Base-by-base conservation (phyloP, 164 flowering plant genomes). In the Vitis rotundifolia region DNA sequence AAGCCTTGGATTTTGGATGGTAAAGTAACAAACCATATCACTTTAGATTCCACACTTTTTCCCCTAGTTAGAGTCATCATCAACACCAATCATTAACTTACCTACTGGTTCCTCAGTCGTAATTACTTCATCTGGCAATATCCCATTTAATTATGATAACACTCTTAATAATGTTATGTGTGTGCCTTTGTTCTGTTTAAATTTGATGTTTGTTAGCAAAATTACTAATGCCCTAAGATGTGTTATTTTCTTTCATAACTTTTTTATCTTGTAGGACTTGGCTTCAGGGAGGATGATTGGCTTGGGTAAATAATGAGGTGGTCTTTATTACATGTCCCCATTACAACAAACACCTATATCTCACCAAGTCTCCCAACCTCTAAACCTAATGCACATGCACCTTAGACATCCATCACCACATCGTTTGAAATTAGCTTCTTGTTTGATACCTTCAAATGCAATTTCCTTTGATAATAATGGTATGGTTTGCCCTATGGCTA, bases 281-380 rank as follows among this genome's bases (percentile, higher is more conserved):
- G 48, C 26, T 5, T 31, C 50, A 48, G n/a, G n/a, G n/a, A n/a
- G n/a, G 69, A 49, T 49, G 66, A 64, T 69, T 69, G 70, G 64
- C 12, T 50, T n/a, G 69, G 55, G 69, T 69, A 69, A 64, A 68
- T 44, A 58, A 28, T 48, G 29, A 53, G 64, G 64, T 57, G 54
- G 72, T 69, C 72, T 74, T 13, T 68, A 74, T 59, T 57, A 74
- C 69, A 58, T 58, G 49, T 11, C 75, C 12, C 58, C 63, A 10
- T 11, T n/a, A 22, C 48, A 26, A 13, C 62, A 48, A 14, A 58
- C 59, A 48, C 49, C 54, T 2, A 16, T 59, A 6, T 64, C 29
- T 48, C 16, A 55, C 12, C 44, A 56, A 72, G 47, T 49, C 59
- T 72, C 54, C 16, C 71, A 18, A 1, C 15, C 53, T 5, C n/a